These are phyloP conservation scores for Lactarius psammicola DNA, from an alignment of 768 basidiomycete species.

Conservation along the genomic window DNA sequence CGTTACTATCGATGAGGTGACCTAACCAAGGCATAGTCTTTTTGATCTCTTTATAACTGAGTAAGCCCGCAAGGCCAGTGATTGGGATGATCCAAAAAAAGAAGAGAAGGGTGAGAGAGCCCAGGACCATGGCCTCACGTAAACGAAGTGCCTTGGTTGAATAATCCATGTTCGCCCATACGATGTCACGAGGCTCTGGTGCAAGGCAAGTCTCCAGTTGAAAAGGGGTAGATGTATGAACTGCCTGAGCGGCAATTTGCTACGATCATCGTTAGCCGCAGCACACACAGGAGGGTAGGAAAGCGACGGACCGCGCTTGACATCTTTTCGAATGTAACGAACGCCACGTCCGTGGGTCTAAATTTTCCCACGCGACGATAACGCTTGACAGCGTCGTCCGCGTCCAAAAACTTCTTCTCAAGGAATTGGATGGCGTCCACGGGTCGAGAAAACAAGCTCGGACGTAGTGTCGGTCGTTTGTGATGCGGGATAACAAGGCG, in stretches of 20 bases:
- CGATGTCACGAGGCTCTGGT: slow-evolving; percentile 92
- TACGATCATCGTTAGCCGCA: slow-evolving; percentile 33
- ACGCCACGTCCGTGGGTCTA: slow-evolving; percentile 79
- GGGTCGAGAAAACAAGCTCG: slow-evolving; percentile 67
- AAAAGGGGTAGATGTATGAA: slow-evolving; percentile 67
- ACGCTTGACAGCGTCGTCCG: slow-evolving; percentile 80
- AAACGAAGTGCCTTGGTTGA: slow-evolving; percentile 55
- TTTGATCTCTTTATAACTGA: slow-evolving; percentile 94
- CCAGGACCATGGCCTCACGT: slow-evolving; percentile 70
- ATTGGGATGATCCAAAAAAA: slow-evolving; percentile 95
- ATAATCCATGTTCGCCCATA: slow-evolving; percentile 88
- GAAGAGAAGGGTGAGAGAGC: slow-evolving; percentile 67
- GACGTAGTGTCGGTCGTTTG: slow-evolving; percentile 71
- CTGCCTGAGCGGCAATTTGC: slow-evolving; percentile 88
- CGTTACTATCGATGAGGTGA: slow-evolving; percentile 75
- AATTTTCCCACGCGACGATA: slow-evolving; percentile 71
- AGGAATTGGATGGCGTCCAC: slow-evolving; percentile 91
- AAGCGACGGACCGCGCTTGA: slow-evolving; percentile 69
- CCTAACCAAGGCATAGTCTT: slow-evolving; percentile 87
- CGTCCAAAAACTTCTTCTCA: slow-evolving; percentile 72
- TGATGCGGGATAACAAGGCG: slow-evolving; percentile 74
- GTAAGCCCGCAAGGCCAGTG: slow-evolving; percentile 75
- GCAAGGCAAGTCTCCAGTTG: slow-evolving; percentile 71
- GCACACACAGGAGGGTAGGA: neutral
- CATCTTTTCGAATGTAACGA: slow-evolving; percentile 97